Conservation (phyloP, 129 eudicot genomes). For the Tanacetum coccineum region DNA sequence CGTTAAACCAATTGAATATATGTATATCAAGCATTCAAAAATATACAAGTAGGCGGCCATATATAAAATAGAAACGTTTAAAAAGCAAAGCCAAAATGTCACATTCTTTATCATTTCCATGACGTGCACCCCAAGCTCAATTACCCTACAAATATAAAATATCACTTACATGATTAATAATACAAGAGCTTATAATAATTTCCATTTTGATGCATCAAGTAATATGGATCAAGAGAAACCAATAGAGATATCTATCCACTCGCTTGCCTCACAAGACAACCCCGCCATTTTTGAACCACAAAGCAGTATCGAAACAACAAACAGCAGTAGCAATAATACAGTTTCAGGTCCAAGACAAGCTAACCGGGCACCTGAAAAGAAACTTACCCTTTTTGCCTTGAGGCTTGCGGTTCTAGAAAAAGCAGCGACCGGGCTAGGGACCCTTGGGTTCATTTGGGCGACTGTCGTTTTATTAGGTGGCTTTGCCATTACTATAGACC, state of each 20-base stretch:
- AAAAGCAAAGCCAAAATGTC: conserved; percentile 24
- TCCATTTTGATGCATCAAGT: background rate
- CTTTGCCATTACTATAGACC: conserved; percentile 74
- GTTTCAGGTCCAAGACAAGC: conserved; percentile 21
- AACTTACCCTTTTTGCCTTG: conserved; percentile 80
- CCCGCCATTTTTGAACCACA: conserved; percentile 57
- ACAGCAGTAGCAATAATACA: conserved; percentile 41
- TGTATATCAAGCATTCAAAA: no score
- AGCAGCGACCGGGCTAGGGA: conserved; percentile 80
- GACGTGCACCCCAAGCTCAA: conserved; percentile 53
- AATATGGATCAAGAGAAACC: conserved; percentile 39
- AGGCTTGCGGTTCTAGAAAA: conserved; percentile 84
- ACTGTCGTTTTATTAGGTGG: conserved; percentile 89
- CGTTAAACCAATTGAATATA: no score
- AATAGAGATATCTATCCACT: conserved; percentile 38
- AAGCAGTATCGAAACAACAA: conserved; percentile 42
- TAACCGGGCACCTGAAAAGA: conserved; percentile 66
- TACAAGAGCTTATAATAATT: background rate
- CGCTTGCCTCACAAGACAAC: conserved; percentile 20
- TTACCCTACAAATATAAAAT: background rate
- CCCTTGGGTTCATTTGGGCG: conserved; percentile 95
- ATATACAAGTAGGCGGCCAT: no score
- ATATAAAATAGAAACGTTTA: background rate
- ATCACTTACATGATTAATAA: no score
- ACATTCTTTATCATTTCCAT: conserved; percentile 16